Conservation (phyloP, 768 basidiomycete species). For the Lentinula sp. region DNA sequence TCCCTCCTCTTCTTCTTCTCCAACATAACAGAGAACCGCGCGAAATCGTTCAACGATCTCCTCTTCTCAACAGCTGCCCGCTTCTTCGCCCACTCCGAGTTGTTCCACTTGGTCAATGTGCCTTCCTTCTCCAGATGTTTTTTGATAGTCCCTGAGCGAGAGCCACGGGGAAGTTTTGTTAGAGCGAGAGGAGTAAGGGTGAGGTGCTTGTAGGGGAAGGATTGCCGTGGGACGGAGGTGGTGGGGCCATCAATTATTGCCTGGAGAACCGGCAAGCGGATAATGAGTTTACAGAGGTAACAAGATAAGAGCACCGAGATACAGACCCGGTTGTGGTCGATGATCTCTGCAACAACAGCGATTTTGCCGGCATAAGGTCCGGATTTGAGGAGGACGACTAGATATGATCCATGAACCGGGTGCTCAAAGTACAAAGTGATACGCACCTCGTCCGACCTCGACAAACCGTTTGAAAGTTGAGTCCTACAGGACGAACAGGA, state of each 20-base stretch:
- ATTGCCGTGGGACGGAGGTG: slow-evolving; percentile 87
- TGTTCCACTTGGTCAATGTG: slow-evolving; percentile 83
- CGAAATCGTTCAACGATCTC: slow-evolving; percentile 82
- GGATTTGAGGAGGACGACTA: slow-evolving; percentile 89
- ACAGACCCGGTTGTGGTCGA: slow-evolving; percentile 96
- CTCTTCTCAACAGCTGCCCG: slow-evolving; percentile 69
- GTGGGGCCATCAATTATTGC: slow-evolving; percentile 94
- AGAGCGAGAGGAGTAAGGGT: slow-evolving; percentile 84
- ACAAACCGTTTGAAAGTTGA: slow-evolving; percentile 97
- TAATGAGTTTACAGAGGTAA: neutral
- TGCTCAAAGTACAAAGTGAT: neutral
- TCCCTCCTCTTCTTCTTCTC: slow-evolving; percentile 87
- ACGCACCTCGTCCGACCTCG: slow-evolving; percentile 90
- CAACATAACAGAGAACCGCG: slow-evolving; percentile 82
- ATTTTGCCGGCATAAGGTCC: slow-evolving; percentile 85
- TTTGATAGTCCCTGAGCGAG: slow-evolving; percentile 75
- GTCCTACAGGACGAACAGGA: slow-evolving; percentile 33
- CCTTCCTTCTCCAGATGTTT: slow-evolving; percentile 86
- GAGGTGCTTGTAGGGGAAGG: slow-evolving; percentile 88
- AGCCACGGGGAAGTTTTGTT: slow-evolving; percentile 79
- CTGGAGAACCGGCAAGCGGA: slow-evolving; percentile 30
- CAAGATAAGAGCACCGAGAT: neutral
- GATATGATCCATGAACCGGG: slow-evolving; percentile 1
- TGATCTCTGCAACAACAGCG: slow-evolving; percentile 94
- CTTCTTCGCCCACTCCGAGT: slow-evolving; percentile 84